phyloP scores from a whole-genome alignment of 495 filamentous ascomycete genomes.

The Aspergillus campestris region DNA sequence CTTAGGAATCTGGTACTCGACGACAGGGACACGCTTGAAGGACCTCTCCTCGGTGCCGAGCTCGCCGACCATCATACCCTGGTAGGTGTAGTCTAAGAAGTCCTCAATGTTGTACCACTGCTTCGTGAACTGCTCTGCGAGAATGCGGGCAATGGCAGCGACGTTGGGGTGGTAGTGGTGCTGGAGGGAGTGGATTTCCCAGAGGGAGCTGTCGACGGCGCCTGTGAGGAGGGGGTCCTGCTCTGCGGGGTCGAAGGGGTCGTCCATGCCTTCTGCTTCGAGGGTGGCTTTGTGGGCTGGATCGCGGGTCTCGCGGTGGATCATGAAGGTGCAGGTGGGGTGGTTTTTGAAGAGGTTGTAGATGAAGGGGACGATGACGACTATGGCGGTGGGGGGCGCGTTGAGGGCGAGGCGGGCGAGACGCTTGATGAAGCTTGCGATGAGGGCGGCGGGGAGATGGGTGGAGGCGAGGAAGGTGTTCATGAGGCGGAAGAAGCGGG shows the following conservation, averaged over 20 bases:
- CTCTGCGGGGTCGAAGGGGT: slow-evolving; percentile 71
- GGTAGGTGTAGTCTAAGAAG: slow-evolving; percentile 92
- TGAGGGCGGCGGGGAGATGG: slow-evolving; percentile 81
- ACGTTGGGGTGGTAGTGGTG: slow-evolving; percentile 97
- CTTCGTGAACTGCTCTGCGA: slow-evolving; percentile 97
- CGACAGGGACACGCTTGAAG: slow-evolving; percentile 74
- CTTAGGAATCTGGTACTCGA: slow-evolving; percentile 93
- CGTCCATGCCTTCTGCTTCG: slow-evolving; percentile 60
- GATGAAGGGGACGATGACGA: slow-evolving; percentile 80
- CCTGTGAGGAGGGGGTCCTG: slow-evolving; percentile 73
- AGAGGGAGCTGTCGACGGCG: slow-evolving; percentile 87
- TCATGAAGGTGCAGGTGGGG: slow-evolving; percentile 87
- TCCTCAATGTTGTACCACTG: slow-evolving; percentile 87
- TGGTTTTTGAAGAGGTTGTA: slow-evolving; percentile 94
- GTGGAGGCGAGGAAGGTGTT: slow-evolving; percentile 88
- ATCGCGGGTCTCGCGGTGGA: slow-evolving; percentile 66
- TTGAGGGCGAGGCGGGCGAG: slow-evolving; percentile 72
- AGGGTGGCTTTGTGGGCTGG: slow-evolving; percentile 46
- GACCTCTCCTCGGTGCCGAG: slow-evolving; percentile 55
- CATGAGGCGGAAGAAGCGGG: slow-evolving; percentile 84
- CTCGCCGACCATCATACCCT: slow-evolving; percentile 76
- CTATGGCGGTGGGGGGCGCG: slow-evolving; percentile 80
- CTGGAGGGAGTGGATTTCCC: slow-evolving; percentile 87
- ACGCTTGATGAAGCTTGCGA: slow-evolving; percentile 93
- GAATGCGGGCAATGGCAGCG: slow-evolving; percentile 84